Base-by-base conservation (phyloP, 306 rosid species). In the Cicer chorassanicum region DNA sequence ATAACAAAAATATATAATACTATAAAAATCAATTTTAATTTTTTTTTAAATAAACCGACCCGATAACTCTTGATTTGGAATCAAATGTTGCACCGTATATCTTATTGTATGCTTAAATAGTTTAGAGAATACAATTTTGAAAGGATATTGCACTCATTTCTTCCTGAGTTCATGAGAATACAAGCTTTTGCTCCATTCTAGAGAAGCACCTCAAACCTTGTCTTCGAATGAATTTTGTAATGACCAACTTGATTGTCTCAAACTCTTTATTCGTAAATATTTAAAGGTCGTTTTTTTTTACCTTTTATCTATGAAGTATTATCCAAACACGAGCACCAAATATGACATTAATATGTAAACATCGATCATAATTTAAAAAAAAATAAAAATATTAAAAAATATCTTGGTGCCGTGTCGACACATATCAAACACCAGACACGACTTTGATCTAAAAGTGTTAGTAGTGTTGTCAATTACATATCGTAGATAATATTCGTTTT, bases 151-250 rank as follows among this genome's bases (percentile, higher is more conserved):
- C 77, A 68, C 75, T 65, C 18, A 44, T 83, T 41, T 71, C 55
- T 36, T 82, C 61, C 86, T 90, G 98, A 43, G 85, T 91, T 10
- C 48, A 76, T 81, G 97, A 94, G 81, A 86, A 86, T 81, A 40
- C 57, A 36, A 89, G 68, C 57, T 78, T 94, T 15, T 29, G 49
- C 78, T 73, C 97, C 46, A 38, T 82, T 77, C 72, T 94, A n/a
- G 93, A 77, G 79, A 85, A 86, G 71, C 98, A 90, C 85, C 87
- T 94, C 50, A 80, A 83, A 65, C 93, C 89, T 43, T 87, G 92
- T 44, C 93, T 96, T 19, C 91, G 93, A 96, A 68, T 68, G 76
- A 77, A 70, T 94, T 94, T 78, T 88, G 85, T 46, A 82, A 79
- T 59, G 89, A 83, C 16, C 80, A 80, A 42, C 65, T 75, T 45